A percentile compares a stretch with the other conserved stretches of the same genome.
Conservation (phyloP, 1,284 basidiomycete genomes). For the Trichosporon sp. region DNA sequence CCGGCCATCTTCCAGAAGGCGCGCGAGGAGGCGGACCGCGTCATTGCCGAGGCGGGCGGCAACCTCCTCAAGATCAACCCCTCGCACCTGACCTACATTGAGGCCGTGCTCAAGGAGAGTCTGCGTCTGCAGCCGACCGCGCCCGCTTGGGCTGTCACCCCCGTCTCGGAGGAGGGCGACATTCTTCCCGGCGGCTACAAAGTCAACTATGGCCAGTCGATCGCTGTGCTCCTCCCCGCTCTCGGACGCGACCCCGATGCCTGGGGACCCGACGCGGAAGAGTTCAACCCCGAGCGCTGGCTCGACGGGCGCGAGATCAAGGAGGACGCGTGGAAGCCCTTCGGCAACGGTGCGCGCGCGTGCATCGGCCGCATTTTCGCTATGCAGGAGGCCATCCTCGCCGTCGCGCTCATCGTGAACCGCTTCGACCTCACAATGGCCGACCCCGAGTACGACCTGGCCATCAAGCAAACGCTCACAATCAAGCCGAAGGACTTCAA, state of each 20-base stretch:
- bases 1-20: slow-evolving; percentile 61
- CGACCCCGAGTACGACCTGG: slow-evolving; percentile 59
- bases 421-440: slow-evolving; percentile 60
- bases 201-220: slow-evolving; percentile 52
- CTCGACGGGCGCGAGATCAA: slow-evolving; percentile 58
- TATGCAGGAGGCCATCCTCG: slow-evolving; percentile 61
- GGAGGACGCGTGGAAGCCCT: slow-evolving; percentile 53
- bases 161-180: slow-evolving; percentile 26
- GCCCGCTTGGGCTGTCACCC: slow-evolving; percentile 33
- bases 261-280: slow-evolving; percentile 61
- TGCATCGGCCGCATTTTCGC: slow-evolving; percentile 59
- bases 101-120: slow-evolving; percentile 61
- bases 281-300: slow-evolving; percentile 59
- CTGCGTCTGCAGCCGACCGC: slow-evolving; percentile 61
- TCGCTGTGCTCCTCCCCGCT: slow-evolving; percentile 52
- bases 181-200: slow-evolving; percentile 48
- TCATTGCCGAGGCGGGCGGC: slow-evolving; percentile 41
- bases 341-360: slow-evolving; percentile 45
- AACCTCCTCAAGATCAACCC: slow-evolving; percentile 31
- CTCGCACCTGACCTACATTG: slow-evolving; percentile 61
- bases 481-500: slow-evolving; percentile 60
- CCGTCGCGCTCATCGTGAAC: slow-evolving; percentile 58
- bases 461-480: slow-evolving; percentile 60
- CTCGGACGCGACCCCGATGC: slow-evolving; percentile 60
- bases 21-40: slow-evolving; percentile 63